Evolutionary conservation across 441 rosid genomes (phyloP), one percentile per base, ranked within the genome.

Genomic region (Populus hybrid): DNA sequence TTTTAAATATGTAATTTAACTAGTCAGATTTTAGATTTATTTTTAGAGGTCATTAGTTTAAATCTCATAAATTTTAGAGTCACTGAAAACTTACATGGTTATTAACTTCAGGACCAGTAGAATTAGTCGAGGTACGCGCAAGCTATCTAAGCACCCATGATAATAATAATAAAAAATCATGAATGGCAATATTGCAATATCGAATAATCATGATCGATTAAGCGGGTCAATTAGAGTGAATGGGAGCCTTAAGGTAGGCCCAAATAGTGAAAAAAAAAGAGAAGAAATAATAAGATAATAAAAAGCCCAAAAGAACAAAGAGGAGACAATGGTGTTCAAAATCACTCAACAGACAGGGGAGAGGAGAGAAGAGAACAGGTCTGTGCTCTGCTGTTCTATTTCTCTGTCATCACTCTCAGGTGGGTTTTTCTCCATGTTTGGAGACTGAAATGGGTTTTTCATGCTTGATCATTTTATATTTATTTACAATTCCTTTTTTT

Each of bases 81-180:
- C 3, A 29, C 3, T 29, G 3, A 29, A 29, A 1, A 29, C 4
- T 29, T 29, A 29, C 3, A 29, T 29, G 3, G 3, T 29, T 29
- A 29, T 29, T 29, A 29, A 29, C 3, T 29, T 29, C 3, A 29
- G 3, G 3, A 29, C 0, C 3, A 0, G 3, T 29, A 29, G 3
- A 29, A 29, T 29, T 29, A 29, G 3, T 29, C 0, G 4, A 29
- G 3, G 0, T 29, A 29, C 0, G 3, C 0, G 3, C 0, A 29
- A 29, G 4, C 3, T 29, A 3, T 3, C 3, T 0, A 29, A 29
- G 3, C 0, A 3, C 0, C 3, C 3, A 29, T 0, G 2, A 29
- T 29, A 2, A 29, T 2, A 2, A 29, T 29, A 2, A 2, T 29
- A 29, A 29, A 5, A 33, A 33, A 33, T 0, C 36, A 0, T 33